Evolutionary conservation across 495 filamentous ascomycete species (phyloP), one percentile per base, ranked within the genome.

Genomic region (Xylaria sp.): DNA sequence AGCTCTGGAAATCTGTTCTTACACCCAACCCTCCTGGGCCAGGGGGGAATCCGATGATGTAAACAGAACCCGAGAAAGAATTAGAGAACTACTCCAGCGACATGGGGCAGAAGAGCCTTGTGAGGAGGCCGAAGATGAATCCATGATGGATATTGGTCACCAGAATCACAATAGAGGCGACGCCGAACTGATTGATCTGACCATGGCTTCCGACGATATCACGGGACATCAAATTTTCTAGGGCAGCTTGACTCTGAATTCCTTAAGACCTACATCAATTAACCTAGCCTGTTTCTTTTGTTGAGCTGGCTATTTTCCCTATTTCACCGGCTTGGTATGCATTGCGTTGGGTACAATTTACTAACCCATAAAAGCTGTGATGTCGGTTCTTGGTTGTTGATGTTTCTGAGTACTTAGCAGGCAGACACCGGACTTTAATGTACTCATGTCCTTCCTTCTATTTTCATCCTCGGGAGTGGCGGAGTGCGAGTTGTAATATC

Each of bases 1-100:
- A 2, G 11, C 29, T 43, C 26, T 67, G 3, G 31, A 67, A 5
- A 55, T 67, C 26, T 67, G 64, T 67, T 40, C 31, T 31, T 14
- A 0, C 1, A 41, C 64, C 64, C 9, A 67, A 40, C 46, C 64
- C 3, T 21, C 44, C 31, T 67, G 31, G 64, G 11, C 37, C 33
- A 4, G 2, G 41, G 15, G 17, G 0, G 5, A 17, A 9, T 3
- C 14, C 0, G 14, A 3, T 29, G 40, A 48, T 15, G 61, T 12
- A 26, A 17, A 48, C 24, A n/a, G 5, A 3, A 31, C 41, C 26
- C 37, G 61, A 31, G 24, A 46, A 31, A 64, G 41, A 15, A 46
- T 64, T 41, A 64, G 1, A 48, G 41, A 19, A 48, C 40, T 64
- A 48, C 61, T 64, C 41, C 7, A 33, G 17, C 40, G 41, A 44